These are phyloP conservation scores for Spatholobus suberectus DNA, from an alignment of 306 rosid genomes.

Conservation along the genomic window DNA sequence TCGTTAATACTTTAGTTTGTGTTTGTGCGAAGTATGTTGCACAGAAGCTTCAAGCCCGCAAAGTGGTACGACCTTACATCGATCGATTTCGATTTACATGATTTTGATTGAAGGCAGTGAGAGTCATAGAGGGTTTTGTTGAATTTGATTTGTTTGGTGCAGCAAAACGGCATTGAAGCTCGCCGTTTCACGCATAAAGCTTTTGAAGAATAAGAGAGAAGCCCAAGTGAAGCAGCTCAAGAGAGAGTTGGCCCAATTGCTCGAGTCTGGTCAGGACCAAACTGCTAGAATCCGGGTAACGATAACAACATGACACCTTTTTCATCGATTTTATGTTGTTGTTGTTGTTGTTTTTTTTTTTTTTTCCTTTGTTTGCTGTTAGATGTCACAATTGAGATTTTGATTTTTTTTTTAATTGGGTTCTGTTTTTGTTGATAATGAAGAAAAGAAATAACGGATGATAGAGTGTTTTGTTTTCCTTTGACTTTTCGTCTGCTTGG, in stretches of 20 bases:
- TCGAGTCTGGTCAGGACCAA: conserved; percentile 79
- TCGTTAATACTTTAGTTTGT: neutral
- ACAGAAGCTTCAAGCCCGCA: conserved; percentile 58
- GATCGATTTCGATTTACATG: neutral
- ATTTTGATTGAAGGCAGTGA: neutral
- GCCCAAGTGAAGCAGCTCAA: conserved; percentile 70
- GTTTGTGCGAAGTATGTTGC: conserved; percentile 42
- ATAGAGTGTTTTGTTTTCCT: neutral
- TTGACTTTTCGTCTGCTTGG: conserved; percentile 16
- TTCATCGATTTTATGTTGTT: neutral
- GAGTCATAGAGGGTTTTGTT: neutral
- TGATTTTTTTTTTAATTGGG: neutral
- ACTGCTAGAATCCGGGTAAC: conserved; percentile 86
- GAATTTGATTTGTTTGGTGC: conserved; percentile 39
- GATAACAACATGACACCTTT: neutral
- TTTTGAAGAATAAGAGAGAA: conserved; percentile 85
- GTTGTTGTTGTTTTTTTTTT: no score
- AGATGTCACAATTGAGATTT: neutral
- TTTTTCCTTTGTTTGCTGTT: neutral
- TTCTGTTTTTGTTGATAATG: neutral
- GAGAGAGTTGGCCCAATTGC: conserved; percentile 85
- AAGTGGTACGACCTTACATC: conserved; percentile 46
- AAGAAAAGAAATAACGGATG: neutral
- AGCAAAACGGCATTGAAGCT: conserved; percentile 93
- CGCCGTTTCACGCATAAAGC: conserved; percentile 82